Base-by-base conservation (phyloP, 2,329 filamentous ascomycete genomes). In the Penicillium sp. region DNA sequence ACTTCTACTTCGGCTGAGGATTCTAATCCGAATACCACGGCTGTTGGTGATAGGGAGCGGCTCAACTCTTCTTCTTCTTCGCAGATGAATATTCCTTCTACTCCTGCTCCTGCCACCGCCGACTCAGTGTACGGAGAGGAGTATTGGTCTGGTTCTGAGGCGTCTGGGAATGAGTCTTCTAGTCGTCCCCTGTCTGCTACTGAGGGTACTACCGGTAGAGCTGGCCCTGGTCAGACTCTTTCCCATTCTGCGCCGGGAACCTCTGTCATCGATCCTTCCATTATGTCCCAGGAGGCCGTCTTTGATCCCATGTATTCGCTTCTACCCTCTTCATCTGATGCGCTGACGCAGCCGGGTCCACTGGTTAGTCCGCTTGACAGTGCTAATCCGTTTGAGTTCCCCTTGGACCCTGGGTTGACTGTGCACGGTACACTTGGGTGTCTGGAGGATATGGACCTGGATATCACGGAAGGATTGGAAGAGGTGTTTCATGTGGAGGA, bases 401-500 rank as follows among this genome's bases (percentile, higher is more conserved):
- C 62, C 12, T 29, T 63, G 48, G 62, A 65, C 29, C 58, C 61
- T 5, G 49, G 55, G 41, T 45, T 64, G 51, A 37, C 54, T 6
- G 29, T 63, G 2, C 50, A 54, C 12, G 27, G 25, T 7, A 14
- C 44, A 1, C 7, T 65, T 47, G 52, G 51, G 0, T 64, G 59
- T 52, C 48, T 62, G 54, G 54, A 59, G 14, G 58, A 59, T 40
- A 58, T 63, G 61, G 57, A 64, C 33, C 29, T 66, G 48, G 62
- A 64, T 55, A 8, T 63, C 12, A 56, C 55, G 1, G 60, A 56
- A 27, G 58, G 58, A 2, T 40, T 66, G 49, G 63, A 64, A 20
- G 62, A 63, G 4, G 44, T 54, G 12, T 66, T 63, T 22, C 57
- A 60, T 47, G 62, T 66, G 12, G 62, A 66, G 46, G 63, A 66